Evolutionary conservation across 805 yeast species (phyloP).

Genomic region (Citeromyces nyonsensis): DNA sequence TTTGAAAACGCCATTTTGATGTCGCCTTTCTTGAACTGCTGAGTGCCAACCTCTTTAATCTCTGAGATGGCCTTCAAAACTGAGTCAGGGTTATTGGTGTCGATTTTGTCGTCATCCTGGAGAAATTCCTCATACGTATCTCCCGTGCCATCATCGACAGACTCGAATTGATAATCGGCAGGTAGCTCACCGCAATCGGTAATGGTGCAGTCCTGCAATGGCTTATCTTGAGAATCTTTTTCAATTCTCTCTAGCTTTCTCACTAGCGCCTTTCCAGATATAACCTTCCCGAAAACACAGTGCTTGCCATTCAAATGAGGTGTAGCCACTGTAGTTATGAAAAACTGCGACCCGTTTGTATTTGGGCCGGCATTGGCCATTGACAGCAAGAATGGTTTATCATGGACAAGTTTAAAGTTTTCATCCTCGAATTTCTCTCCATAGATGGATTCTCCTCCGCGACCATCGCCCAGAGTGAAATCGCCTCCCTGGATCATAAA

Average conservation of each 20-base stretch:
- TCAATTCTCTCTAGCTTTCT: constrained; percentile 61
- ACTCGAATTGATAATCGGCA: constrained; percentile 15
- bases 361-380: constrained; percentile 97
- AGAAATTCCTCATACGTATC: constrained; percentile 67
- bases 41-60: constrained; percentile 70
- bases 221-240: constrained; percentile 57
- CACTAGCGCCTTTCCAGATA: constrained; percentile 68
- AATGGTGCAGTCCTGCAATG: constrained; percentile 54
- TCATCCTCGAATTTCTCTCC: constrained; percentile 89
- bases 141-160: constrained; percentile 66
- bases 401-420: constrained; percentile 62
- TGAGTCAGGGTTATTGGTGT: constrained; percentile 39
- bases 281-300: constrained; percentile 87
- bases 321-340: constrained; percentile 82
- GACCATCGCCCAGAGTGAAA: constrained; percentile 57
- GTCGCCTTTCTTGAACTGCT: constrained; percentile 52
- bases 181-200: constrained; percentile 69
- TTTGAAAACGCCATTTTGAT: constrained; percentile 41
- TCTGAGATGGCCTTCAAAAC: constrained; percentile 51
- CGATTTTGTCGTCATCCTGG: constrained; percentile 58
- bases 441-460: constrained; percentile 74
- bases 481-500: constrained; percentile 96
- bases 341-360: constrained; percentile 94
- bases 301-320: constrained; percentile 95
- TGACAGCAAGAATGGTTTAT: constrained; percentile 73